phyloP scores from a whole-genome alignment of 495 filamentous ascomycete species.

The Aspergillus nanangensis region DNA sequence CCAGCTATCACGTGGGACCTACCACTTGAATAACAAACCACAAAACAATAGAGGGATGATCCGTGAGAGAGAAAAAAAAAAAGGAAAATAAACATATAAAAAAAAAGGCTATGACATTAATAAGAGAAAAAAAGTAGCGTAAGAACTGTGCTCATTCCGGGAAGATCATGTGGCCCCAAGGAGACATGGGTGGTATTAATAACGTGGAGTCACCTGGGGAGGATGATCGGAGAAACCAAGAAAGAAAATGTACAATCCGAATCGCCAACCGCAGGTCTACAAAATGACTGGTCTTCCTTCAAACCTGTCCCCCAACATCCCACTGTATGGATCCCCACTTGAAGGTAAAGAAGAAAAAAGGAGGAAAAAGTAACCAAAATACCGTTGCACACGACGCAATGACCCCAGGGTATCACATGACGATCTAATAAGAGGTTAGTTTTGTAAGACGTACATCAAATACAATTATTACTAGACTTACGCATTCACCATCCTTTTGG shows the following conservation, averaged over 20 bases:
- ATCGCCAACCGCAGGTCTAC: not conserved
- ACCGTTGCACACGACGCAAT: slow-evolving; percentile 11
- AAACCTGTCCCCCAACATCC: not conserved
- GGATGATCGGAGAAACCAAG: too few relatives aligned
- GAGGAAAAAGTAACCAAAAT: slow-evolving; percentile 4
- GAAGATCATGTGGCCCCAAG: too few relatives aligned
- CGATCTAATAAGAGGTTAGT: slow-evolving; percentile 42
- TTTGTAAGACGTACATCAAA: not conserved
- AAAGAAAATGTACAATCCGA: slow-evolving; percentile 8
- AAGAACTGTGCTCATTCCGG: too few relatives aligned
- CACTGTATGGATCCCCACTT: too few relatives aligned
- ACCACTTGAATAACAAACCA: too few relatives aligned
- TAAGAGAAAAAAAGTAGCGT: slow-evolving; percentile 9
- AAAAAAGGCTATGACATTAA: not conserved
- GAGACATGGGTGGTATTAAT: too few relatives aligned
- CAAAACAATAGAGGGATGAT: too few relatives aligned
- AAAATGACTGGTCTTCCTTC: too few relatives aligned
- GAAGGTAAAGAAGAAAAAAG: not conserved
- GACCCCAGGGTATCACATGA: slow-evolving; percentile 54
- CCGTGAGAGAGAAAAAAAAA: not conserved
- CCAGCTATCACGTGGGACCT: too few relatives aligned
- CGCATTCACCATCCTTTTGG: slow-evolving; percentile 82
- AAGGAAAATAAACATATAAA: not conserved
- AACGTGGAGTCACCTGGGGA: too few relatives aligned
- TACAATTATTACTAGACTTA: slow-evolving; percentile 49